A percentile compares a stretch with the other conserved stretches of the same genome.
phyloP scores from a whole-genome alignment of 225 moss, liverwort and hornwort species.

The Bryoerythrophyllum caledonicum region DNA sequence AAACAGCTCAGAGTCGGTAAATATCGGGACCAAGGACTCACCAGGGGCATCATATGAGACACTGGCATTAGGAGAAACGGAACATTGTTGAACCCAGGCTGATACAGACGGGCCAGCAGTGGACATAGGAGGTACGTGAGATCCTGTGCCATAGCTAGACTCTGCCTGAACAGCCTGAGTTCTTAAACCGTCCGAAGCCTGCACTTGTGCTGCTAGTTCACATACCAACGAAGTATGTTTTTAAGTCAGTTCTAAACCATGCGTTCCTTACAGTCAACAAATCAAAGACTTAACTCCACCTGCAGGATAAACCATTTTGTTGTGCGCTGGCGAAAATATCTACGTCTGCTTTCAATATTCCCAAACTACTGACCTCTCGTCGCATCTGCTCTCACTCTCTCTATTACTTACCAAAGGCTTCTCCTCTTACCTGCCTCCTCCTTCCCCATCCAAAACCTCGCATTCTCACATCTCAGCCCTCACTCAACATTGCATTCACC shows the following conservation, averaged over 20 bases:
- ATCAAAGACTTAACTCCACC: background rate
- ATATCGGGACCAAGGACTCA: constrained; percentile 43
- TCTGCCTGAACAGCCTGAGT: constrained; percentile 72
- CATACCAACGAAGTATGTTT: constrained; percentile 35
- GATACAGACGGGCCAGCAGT: constrained; percentile 49
- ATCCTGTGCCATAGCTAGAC: constrained; percentile 49
- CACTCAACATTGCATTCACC: background rate
- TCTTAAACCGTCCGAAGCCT: constrained; percentile 59
- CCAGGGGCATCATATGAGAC: constrained; percentile 36
- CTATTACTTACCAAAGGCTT: background rate
- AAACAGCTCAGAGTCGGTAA: constrained; percentile 14
- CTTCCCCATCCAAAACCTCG: background rate
- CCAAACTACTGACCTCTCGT: background rate
- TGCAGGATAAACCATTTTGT: background rate
- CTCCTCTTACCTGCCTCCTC: background rate
- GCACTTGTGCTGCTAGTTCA: constrained; percentile 58
- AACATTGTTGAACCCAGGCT: constrained; percentile 57
- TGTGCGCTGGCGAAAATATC: background rate
- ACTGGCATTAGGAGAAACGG: constrained; percentile 46
- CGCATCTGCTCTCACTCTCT: background rate
- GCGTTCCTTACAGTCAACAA: background rate
- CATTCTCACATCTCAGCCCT: background rate
- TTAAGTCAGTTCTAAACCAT: constrained; percentile 25
- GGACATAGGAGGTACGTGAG: constrained; percentile 25
- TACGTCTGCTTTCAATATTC: background rate